Percentiles rank a stretch among this genome's conserved stretches.
These are phyloP conservation scores for Chrysosporium queenslandicum DNA, from an alignment of 2,329 filamentous ascomycete genomes.

Conservation along the genomic window DNA sequence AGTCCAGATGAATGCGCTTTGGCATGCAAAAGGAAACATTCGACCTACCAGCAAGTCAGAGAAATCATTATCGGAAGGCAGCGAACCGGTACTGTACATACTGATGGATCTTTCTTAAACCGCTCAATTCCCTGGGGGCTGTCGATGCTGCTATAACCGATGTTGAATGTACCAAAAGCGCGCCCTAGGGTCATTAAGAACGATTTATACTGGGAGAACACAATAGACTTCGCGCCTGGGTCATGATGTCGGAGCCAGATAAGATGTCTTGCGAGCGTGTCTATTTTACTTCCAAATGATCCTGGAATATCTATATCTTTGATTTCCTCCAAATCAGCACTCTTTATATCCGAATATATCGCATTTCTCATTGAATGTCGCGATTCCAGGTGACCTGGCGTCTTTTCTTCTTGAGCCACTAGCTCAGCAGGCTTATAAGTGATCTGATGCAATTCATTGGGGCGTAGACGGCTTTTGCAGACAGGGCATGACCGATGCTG, in stretches of 20 bases:
- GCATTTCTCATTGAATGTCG: constrained; percentile 30
- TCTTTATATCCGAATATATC: constrained; percentile 71
- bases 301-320: constrained; percentile 63
- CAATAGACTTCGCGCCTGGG: constrained; percentile 76
- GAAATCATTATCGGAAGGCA: neutral
- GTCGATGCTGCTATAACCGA: constrained; percentile 63
- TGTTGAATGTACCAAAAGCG: constrained; percentile 61
- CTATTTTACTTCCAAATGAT: constrained; percentile 83
- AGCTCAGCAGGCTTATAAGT: constrained; percentile 68
- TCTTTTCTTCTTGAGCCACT: constrained; percentile 50
- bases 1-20: constrained; percentile 80
- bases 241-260: constrained; percentile 77
- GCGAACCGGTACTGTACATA: constrained; percentile 24
- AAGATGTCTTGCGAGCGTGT: constrained; percentile 69
- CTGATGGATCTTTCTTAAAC: constrained; percentile 63
- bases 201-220: constrained; percentile 85
- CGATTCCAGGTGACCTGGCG: constrained; percentile 22
- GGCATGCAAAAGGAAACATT: constrained; percentile 83
- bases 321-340: constrained; percentile 64
- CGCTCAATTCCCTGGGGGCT: constrained; percentile 56
- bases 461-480: constrained; percentile 62
- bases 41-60: constrained; percentile 37
- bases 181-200: constrained; percentile 64
- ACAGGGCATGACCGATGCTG: constrained; percentile 68
- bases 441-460: constrained; percentile 70